Conservation (phyloP, 139 green algal species). For the Trebouxia sp. region DNA sequence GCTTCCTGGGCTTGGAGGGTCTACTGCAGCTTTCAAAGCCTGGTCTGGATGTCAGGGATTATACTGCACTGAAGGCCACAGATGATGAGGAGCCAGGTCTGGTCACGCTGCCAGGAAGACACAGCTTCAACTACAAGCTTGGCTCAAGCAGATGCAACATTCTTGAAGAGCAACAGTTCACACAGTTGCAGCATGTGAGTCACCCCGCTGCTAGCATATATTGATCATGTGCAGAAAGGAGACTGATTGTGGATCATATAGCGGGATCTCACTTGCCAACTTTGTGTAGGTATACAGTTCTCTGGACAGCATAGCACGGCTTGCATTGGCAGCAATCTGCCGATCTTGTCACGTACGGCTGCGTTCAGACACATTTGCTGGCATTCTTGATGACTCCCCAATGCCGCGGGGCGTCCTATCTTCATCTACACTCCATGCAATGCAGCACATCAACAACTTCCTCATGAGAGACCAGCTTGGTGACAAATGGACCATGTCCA, state of each 20-base stretch:
- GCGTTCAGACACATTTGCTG: conserved; percentile 9
- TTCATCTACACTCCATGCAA: conserved; percentile 18
- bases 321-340: conserved; percentile 17
- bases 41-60: no score
- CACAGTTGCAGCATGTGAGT: neutral
- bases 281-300: neutral
- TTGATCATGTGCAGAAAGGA: no score
- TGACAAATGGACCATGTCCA: conserved; percentile 16
- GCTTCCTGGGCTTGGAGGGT: neutral
- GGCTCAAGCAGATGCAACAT: neutral
- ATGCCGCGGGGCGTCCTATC: neutral
- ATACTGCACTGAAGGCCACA: neutral
- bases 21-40: neutral
- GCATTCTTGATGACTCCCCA: conserved; percentile 24
- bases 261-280: no score
- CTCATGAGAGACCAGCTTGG: conserved; percentile 4
- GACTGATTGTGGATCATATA: no score
- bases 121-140: conserved; percentile 14
- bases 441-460: conserved; percentile 19
- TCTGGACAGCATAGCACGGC: conserved; percentile 7
- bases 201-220: no score
- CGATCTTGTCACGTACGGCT: conserved; percentile 25
- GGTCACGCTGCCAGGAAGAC: neutral
- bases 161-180: neutral
- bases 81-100: neutral